Evolutionary conservation across 352 stramenopile species (phyloP), one percentile per base, ranked within the genome.

Genomic region (Salisapilia sapeloensis): DNA sequence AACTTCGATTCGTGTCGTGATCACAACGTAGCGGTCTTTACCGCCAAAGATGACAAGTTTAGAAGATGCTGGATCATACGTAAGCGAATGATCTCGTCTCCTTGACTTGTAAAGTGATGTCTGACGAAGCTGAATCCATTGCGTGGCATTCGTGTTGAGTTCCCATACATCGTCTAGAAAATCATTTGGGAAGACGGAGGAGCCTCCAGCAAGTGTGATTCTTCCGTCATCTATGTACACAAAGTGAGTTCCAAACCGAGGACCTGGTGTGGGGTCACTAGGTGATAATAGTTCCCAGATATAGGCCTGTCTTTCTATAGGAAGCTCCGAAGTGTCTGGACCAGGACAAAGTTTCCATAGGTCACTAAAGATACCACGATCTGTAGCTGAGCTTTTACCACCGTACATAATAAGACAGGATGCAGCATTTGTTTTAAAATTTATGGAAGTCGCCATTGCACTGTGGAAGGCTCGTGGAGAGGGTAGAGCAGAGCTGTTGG

Each of bases 91-190:
- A 10, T 60, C 58, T 28, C 65, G 59, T 12, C 65, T 59, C 8
- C 51, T 48, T 13, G 65, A 60, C 4, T 52, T 45, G 30, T 62
- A 66, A 44, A 76, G 61, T n/a, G 33, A 35, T 0, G 48, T 33
- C 38, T 77, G 78, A 12, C 48, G 45, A 17, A 82, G 42, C 8
- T 47, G 53, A 15, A 81, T 43, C 65, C 70, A 85, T 36, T 79
- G 65, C 10, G 53, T 70, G 1, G 63, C 56, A 22, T 75, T 76
- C 38, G 72, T 39, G 13, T 82, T 77, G 28, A 79, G 46, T 34
- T 82, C 70, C 70, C 70, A 85, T 10, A 52, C 44, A 24, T 85
- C 70, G 20, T 49, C 56, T 4, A 85, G 48, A 29, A 78, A 85
- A 33, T 85, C 70, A 31, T 53, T 77, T 4, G 70, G 70, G 35